These are phyloP conservation scores for Fusarium decemcellulare DNA, from an alignment of 2,329 filamentous ascomycete species.

Conservation along the genomic window DNA sequence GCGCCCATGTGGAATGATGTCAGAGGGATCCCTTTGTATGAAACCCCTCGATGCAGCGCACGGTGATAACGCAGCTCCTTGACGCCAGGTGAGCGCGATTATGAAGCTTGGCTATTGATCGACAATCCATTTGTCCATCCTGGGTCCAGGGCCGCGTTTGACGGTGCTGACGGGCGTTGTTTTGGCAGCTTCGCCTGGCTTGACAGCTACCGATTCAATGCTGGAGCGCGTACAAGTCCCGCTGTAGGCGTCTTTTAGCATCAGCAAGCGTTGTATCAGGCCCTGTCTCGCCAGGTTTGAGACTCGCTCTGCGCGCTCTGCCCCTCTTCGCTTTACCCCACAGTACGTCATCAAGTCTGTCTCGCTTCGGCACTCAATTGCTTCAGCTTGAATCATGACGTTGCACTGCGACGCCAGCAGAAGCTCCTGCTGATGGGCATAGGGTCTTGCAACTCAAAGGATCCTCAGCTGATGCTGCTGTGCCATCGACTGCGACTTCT, in stretches of 20 bases:
- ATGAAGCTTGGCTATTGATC: slow-evolving; percentile 9
- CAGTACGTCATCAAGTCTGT: slow-evolving; percentile 40
- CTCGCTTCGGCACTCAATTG: slow-evolving; percentile 10
- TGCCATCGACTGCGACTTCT: not conserved
- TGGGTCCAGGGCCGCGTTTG: not conserved
- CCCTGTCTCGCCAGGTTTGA: slow-evolving; percentile 4
- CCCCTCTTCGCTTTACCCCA: slow-evolving; percentile 37
- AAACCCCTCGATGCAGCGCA: not conserved
- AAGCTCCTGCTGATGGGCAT: not conserved
- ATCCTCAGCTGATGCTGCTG: not conserved
- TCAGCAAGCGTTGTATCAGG: slow-evolving; percentile 1
- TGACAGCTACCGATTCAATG: not conserved
- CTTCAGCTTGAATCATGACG: slow-evolving; percentile 18
- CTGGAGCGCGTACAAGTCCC: not conserved
- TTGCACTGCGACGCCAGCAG: slow-evolving; percentile 6
- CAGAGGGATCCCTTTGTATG: slow-evolving; percentile 12
- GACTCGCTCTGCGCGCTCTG: slow-evolving; percentile 3
- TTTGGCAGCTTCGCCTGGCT: not conserved
- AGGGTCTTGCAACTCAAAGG: not conserved
- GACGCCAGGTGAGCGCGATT: not conserved
- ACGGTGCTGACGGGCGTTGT: not conserved
- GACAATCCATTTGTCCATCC: not conserved
- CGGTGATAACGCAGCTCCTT: not conserved
- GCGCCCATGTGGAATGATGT: slow-evolving; percentile 33
- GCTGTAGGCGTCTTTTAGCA: not conserved